A percentile compares a stretch with the other conserved stretches of the same genome.
These are phyloP conservation scores for Verticillium tricorpus DNA, from an alignment of 2,329 filamentous ascomycete genomes.

Conservation along the genomic window DNA sequence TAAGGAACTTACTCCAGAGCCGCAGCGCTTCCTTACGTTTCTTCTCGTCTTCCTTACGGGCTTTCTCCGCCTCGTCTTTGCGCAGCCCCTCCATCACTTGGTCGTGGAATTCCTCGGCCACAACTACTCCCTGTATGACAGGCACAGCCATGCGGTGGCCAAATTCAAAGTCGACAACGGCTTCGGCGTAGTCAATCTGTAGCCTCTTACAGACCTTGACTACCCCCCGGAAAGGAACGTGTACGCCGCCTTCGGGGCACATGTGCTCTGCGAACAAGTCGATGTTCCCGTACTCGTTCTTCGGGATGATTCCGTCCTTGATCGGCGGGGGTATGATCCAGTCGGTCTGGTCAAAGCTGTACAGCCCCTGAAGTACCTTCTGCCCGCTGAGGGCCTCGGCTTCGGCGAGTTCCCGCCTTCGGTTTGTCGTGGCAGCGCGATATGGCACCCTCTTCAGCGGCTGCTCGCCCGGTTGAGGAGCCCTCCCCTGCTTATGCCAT, in stretches of 20 bases:
- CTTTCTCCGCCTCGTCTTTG: conserved; percentile 69
- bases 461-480: conserved; percentile 62
- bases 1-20: conserved; percentile 82
- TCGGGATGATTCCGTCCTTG: conserved; percentile 78
- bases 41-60: conserved; percentile 79
- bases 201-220: conserved; percentile 79
- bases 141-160: conserved; percentile 92
- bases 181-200: conserved; percentile 85
- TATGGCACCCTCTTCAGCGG: conserved; percentile 86
- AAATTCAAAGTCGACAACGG: conserved; percentile 95
- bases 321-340: conserved; percentile 94
- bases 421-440: conserved; percentile 81
- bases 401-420: conserved; percentile 86
- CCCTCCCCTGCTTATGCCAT: conserved; percentile 95
- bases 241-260: conserved; percentile 78
- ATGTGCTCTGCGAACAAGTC: conserved; percentile 93
- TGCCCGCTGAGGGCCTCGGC: conserved; percentile 73
- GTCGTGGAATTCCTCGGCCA: conserved; percentile 75
- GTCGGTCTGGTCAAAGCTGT: conserved; percentile 79
- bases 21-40: conserved; percentile 67
- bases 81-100: conserved; percentile 73
- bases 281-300: conserved; percentile 94
- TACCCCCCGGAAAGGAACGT: conserved; percentile 74
- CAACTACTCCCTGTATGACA: conserved; percentile 83
- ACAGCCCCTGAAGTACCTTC: conserved; percentile 84